Conservation (phyloP, 2,329 filamentous ascomycete genomes). For the Alternaria hordeiaustralica region DNA sequence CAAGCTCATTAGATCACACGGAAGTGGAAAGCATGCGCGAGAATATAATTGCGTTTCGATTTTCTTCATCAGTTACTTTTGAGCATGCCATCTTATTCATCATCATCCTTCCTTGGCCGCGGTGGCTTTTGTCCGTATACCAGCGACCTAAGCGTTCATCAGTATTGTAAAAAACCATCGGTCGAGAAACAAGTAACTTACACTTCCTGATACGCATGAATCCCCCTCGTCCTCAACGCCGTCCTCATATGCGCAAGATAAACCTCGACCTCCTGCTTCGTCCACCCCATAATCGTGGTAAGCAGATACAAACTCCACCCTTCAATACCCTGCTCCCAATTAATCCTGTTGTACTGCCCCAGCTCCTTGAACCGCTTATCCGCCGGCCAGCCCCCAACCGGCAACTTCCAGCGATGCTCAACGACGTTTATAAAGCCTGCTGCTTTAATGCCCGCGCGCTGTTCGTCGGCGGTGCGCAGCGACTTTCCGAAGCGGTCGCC, state of each 20-base stretch:
- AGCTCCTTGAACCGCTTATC: slow-evolving; percentile 59
- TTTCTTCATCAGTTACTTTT: neutral
- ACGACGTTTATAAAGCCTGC: slow-evolving; percentile 62
- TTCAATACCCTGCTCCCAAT: slow-evolving; percentile 39
- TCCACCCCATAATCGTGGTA: slow-evolving; percentile 45
- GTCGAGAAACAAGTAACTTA: too few species aligned
- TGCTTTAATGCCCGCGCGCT: slow-evolving; percentile 54
- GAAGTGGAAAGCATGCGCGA: too few species aligned
- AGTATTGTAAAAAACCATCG: too few species aligned
- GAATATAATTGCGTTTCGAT: neutral
- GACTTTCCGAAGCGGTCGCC: slow-evolving; percentile 45
- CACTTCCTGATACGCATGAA: slow-evolving; percentile 40
- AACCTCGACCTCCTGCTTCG: slow-evolving; percentile 52
- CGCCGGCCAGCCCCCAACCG: slow-evolving; percentile 31
- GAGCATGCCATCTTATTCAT: neutral
- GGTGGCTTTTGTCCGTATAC: slow-evolving; percentile 29
- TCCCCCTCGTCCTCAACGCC: slow-evolving; percentile 33
- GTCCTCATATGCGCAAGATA: slow-evolving; percentile 41
- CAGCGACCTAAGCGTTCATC: slow-evolving; percentile 5
- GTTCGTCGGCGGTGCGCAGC: slow-evolving; percentile 44
- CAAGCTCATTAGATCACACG: too few species aligned
- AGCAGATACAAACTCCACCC: slow-evolving; percentile 34
- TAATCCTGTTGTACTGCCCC: slow-evolving; percentile 45
- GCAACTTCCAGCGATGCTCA: slow-evolving; percentile 51
- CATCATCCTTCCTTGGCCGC: neutral